Percentiles rank a stretch among this genome's conserved stretches.
These are phyloP conservation scores for Gliomastix tumulicola DNA, from an alignment of 2,329 filamentous ascomycete species.

Conservation along the genomic window DNA sequence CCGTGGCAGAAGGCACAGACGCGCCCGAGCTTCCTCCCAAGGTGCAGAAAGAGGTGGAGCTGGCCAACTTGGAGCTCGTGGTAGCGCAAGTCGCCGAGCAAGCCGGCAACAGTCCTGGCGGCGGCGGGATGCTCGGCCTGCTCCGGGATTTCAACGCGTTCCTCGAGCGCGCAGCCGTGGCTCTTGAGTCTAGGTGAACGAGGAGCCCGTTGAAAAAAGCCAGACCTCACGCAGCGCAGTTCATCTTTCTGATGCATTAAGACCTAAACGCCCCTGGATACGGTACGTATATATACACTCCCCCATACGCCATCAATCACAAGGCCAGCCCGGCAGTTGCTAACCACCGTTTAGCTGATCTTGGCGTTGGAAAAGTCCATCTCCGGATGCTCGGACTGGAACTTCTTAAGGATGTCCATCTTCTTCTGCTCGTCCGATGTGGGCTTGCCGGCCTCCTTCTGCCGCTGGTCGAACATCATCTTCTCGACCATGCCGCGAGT, in stretches of 20 bases:
- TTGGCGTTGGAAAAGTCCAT: constrained; percentile 69
- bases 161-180: constrained; percentile 51
- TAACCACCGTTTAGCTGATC: constrained; percentile 48
- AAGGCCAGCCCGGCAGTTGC: neutral
- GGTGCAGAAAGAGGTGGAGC: constrained; percentile 39
- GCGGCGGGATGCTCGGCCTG: constrained; percentile 47
- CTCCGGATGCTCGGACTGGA: constrained; percentile 72
- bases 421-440: constrained; percentile 96
- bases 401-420: constrained; percentile 85
- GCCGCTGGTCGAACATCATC: constrained; percentile 99
- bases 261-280: neutral
- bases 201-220: no score
- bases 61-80: constrained; percentile 50
- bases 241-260: constrained; percentile 2
- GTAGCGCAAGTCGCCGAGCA: constrained; percentile 48
- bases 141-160: constrained; percentile 58
- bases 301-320: neutral
- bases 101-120: constrained; percentile 39
- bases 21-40: constrained; percentile 37
- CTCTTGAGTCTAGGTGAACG: constrained; percentile 39
- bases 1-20: constrained; percentile 41
- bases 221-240: constrained; percentile 5
- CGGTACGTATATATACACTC: no score
- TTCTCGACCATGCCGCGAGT: constrained; percentile 98
- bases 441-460: constrained; percentile 87